Evolutionary conservation across 192 early-diverging fungal genomes (phyloP), one percentile per base, ranked within the genome.

Genomic region (Backusella liffmaniae): DNA sequence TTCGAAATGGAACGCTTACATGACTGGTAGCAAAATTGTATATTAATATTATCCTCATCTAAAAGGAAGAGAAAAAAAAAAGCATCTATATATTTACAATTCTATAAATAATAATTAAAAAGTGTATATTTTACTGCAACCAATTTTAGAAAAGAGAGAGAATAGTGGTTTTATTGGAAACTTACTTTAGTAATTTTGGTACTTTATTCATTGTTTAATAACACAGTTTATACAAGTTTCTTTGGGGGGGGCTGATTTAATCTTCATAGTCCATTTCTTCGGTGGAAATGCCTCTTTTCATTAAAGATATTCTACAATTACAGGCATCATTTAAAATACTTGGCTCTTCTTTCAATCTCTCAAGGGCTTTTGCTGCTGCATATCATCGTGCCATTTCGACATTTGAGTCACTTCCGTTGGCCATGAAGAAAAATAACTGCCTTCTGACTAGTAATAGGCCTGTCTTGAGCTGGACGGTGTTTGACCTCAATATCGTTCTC

Each of bases 1-100:
- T 97, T 96, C 76, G 82, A 91, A 51, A 62, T 62, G 56, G 56
- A 62, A 12, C 56, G 56, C 23, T 59, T 59, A 26, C 56, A 59
- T 12, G 56, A 59, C 12, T 59, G 56, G 56, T 59, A 59, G 56
- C 56, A 59, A 10, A 10, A 39, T 10, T 59, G 56, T 26, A 59
- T 23, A 59, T 49, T 49, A 32, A 32, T 32, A 49, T 49, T 5
- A 49, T 7, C n/a, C n/a, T n/a, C 15, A 4, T 16, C 16, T 6
- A 16, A 49, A 49, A 49, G 32, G 3, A 3, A 32, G 32, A 32
- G 32, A 32, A n/a, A 49, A 18, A 49, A 49, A 49, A 49, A 49
- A 49, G 16, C 16, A 49, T 49, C 5, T n/a, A 49, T 18, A 5
- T 49, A 49, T 18, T 49, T 49, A 49, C 18, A 49, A 16, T 18